Evolutionary conservation across 169 alveolate species (phyloP), one percentile per base, ranked within the genome.

Genomic region (Prorocentrum cordatum): DNA sequence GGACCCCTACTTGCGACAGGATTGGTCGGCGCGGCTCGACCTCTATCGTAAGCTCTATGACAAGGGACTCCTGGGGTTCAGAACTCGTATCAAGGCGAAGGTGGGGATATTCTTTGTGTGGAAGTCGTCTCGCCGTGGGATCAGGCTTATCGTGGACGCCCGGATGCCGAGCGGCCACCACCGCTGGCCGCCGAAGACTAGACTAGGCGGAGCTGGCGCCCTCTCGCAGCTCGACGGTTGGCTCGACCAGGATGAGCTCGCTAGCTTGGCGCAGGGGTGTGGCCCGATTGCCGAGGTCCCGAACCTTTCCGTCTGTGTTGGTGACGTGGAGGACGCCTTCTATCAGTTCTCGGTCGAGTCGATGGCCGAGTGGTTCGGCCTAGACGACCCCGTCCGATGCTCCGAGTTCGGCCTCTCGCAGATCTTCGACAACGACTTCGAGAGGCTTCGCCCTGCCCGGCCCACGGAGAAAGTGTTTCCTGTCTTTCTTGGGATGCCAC

Each of bases 401-500:
- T 29, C 39, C 1, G 82, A 70, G 42, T 70, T 70, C 27, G 22
- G 14, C 31, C 35, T 67, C 36, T 36, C 24, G 0, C 35, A 35
- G 38, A 59, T 68, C n/a, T 4, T 68, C 62, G 80, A 18, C 20
- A 9, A 20, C 59, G 26, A 38, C 38, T 12, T 5, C 38, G 0
- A 33, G 22, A n/a, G 12, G 36, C 1, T 7, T 5, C 6, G 79
- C 16, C 2, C 4, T 0, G 20, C 61, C 36, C 0, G 61, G 9
- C 24, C 61, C 79, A 0, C 31, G 36, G 79, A 67, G 38, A 22
- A 14, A 6, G 1, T 67, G 61, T 68, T 68, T 14, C 80, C 80
- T 1, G 80, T 68, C 32, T 68, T 68, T 39, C 50, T 39, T n/a
- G 80, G 80, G 38, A 68, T 68, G 80, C 80, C 80, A 0, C 80